Percentiles rank a stretch among this genome's conserved stretches.
Conservation (phyloP, 2,329 filamentous ascomycete genomes). For the Ophiostoma sp. region DNA sequence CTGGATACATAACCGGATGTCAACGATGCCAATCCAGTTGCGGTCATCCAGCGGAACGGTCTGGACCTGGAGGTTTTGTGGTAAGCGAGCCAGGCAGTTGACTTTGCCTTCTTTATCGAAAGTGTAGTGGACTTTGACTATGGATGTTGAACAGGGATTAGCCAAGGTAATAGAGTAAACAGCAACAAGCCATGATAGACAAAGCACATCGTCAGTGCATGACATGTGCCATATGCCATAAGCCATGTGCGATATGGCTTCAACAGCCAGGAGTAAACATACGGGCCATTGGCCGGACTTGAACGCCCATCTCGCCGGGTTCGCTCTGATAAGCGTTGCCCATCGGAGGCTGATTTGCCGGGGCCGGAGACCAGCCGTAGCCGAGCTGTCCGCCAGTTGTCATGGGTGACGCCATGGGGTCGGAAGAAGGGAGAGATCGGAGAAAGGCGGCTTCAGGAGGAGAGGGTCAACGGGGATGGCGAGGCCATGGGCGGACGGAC, state of each 20-base stretch:
- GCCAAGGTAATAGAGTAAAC: background rate
- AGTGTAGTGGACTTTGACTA: constrained; percentile 95
- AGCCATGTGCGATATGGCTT: background rate
- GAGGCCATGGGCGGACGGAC: constrained; percentile 16
- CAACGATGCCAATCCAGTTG: constrained; percentile 78
- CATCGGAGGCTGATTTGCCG: constrained; percentile 16
- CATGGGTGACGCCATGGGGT: constrained; percentile 28
- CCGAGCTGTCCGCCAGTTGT: constrained; percentile 23
- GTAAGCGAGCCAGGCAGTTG: constrained; percentile 82
- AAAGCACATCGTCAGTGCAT: background rate
- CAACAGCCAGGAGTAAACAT: constrained; percentile 27
- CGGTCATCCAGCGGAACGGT: constrained; percentile 75
- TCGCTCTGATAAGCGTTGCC: constrained; percentile 21
- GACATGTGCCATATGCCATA: background rate
- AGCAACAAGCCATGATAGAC: background rate
- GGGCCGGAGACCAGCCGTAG: constrained; percentile 21
- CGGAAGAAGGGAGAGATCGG: background rate
- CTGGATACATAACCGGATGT: constrained; percentile 80
- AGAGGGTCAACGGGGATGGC: background rate
- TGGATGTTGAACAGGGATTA: constrained; percentile 14
- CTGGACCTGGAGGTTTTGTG: constrained; percentile 72
- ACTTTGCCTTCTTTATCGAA: constrained; percentile 86
- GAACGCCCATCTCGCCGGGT: constrained; percentile 32
- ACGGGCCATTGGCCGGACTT: constrained; percentile 36
- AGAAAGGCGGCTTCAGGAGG: constrained; percentile 7